Evolutionary conservation across 371 early-diverging fungal genomes (phyloP).

Genomic region (Lichtheimia hyalospora): DNA sequence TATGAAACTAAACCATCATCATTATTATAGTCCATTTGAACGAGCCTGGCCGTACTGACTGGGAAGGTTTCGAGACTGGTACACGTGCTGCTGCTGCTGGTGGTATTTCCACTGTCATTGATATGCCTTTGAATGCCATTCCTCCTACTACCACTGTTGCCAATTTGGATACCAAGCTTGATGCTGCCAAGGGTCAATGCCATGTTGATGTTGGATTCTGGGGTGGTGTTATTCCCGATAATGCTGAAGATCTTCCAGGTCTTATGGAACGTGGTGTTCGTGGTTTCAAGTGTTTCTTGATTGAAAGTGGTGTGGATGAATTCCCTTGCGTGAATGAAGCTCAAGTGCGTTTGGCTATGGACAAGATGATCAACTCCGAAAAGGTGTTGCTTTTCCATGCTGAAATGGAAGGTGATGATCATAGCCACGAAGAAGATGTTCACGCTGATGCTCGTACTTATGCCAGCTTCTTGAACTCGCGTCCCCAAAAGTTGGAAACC

Average conservation of each 20-base stretch:
- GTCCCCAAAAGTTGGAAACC: slow-evolving; percentile 71
- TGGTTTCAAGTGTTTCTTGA: slow-evolving; percentile 85
- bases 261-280: slow-evolving; percentile 71
- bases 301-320: slow-evolving; percentile 84
- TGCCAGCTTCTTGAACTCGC: slow-evolving; percentile 67
- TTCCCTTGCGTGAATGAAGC: slow-evolving; percentile 79
- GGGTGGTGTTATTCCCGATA: slow-evolving; percentile 81
- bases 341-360: slow-evolving; percentile 70
- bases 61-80: slow-evolving; percentile 85
- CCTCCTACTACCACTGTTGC: slow-evolving; percentile 78
- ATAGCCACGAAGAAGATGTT: slow-evolving; percentile 17
- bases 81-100: slow-evolving; percentile 82
- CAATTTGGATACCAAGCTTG: slow-evolving; percentile 64
- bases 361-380: slow-evolving; percentile 46
- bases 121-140: slow-evolving; percentile 88
- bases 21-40: slow-evolving; percentile 67
- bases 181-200: slow-evolving; percentile 67
- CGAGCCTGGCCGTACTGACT: slow-evolving; percentile 82
- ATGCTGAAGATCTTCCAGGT: slow-evolving; percentile 59
- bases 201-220: slow-evolving; percentile 82
- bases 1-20: background rate
- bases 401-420: slow-evolving; percentile 58
- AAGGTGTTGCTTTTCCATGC: slow-evolving; percentile 78
- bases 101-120: slow-evolving; percentile 77
- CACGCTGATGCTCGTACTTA: slow-evolving; percentile 53